These are phyloP conservation scores for Cryphonectria naterciae DNA, from an alignment of 2,329 filamentous ascomycete species.

Conservation along the genomic window DNA sequence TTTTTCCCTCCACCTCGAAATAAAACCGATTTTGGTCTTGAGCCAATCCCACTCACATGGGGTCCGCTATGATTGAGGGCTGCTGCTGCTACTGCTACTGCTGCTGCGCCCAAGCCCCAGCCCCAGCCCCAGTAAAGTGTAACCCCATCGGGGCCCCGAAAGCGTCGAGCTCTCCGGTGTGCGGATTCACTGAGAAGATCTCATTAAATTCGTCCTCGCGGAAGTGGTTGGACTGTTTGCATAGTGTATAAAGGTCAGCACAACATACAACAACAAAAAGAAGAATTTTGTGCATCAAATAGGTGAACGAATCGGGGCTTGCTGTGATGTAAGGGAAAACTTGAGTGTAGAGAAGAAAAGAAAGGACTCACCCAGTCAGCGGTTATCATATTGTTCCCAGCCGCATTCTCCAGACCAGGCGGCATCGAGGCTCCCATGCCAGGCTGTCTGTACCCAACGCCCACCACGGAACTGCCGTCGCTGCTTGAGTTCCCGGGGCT, in stretches of 20 bases:
- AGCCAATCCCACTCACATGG: neutral
- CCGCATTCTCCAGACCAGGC: neutral
- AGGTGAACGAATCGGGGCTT: neutral
- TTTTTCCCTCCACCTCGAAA: neutral
- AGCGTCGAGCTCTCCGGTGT: conserved; percentile 33
- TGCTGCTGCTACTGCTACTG: neutral
- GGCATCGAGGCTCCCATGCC: conserved; percentile 14
- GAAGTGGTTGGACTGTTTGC: conserved; percentile 13
- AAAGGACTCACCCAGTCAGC: conserved; percentile 25
- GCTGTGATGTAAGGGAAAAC: neutral
- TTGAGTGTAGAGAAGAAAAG: too few relatives aligned
- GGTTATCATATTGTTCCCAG: neutral
- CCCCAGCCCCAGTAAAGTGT: conserved; percentile 6
- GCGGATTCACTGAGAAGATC: conserved; percentile 35
- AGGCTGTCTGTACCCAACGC: conserved; percentile 26
- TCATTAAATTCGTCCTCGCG: conserved; percentile 32
- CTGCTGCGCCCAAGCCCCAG: conserved; percentile 10
- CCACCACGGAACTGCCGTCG: conserved; percentile 43
- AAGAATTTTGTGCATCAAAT: too few relatives aligned
- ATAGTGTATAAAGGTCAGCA: neutral
- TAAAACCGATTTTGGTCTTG: too few relatives aligned
- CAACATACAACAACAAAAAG: neutral
- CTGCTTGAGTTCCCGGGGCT: conserved; percentile 48
- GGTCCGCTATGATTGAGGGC: conserved; percentile 2
- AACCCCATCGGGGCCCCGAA: conserved; percentile 23